Evolutionary conservation across 441 rosid genomes (phyloP).

Genomic region (Syzygium malaccense): DNA sequence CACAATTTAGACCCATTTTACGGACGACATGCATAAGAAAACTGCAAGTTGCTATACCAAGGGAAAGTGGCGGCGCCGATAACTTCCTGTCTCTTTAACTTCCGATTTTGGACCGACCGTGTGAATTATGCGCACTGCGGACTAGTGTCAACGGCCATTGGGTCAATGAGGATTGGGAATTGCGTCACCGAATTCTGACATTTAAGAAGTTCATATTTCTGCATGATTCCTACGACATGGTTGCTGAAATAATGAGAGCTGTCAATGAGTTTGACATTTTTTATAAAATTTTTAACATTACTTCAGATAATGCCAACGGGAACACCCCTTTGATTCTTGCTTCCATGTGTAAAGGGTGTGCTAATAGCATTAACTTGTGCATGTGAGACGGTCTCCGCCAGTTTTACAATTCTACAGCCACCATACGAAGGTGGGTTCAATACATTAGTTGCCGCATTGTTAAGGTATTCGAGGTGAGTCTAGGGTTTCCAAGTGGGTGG

Average conservation of each 20-base stretch:
- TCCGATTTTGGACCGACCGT: too few relatives aligned
- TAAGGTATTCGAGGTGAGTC: neutral
- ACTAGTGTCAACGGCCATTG: neutral
- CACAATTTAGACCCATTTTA: too few relatives aligned
- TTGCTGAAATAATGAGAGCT: neutral
- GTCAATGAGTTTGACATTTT: neutral
- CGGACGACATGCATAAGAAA: too few relatives aligned
- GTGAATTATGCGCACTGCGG: too few relatives aligned
- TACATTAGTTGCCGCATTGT: fast-evolving
- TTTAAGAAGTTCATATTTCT: too few relatives aligned
- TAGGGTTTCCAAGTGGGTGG: fast-evolving
- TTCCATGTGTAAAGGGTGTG: neutral
- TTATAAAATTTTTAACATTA: fast-evolving
- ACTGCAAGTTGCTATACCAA: too few relatives aligned
- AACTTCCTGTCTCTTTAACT: too few relatives aligned
- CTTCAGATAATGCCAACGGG: neutral
- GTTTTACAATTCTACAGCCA: fast-evolving
- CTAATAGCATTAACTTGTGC: neutral
- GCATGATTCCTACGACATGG: neutral
- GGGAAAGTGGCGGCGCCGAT: too few relatives aligned
- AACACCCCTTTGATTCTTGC: neutral
- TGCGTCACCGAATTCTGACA: fast-evolving
- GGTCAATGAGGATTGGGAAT: fast-evolving
- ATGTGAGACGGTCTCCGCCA: too few relatives aligned
- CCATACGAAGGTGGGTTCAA: neutral